Base-by-base conservation (phyloP, 2,329 filamentous ascomycete species). In the Talaromyces sp. region DNA sequence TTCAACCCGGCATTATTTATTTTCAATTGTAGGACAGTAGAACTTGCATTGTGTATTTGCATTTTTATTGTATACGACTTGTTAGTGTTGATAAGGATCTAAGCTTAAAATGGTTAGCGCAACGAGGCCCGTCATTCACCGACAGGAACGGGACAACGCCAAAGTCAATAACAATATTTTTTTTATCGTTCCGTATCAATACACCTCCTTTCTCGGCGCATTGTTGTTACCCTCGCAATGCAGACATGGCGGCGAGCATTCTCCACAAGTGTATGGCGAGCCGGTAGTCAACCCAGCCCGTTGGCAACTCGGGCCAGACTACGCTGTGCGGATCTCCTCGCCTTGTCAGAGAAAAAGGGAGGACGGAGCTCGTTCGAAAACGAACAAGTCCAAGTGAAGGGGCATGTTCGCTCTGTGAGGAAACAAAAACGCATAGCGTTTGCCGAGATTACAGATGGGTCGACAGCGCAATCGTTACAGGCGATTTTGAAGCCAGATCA, bases 361-460 rank as follows among this genome's bases (percentile, higher is more conserved):
- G 61, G 67, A 27, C 67, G 64, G 59, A 67, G 59, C 32, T 24
- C 43, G 43, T 65, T 75, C 26, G 75, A 77, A 61, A 69, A 75
- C 62, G 68, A 73, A 62, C 68, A 77, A 58, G 67, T 89, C 54
- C 81, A 82, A 60, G 80, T 96, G 67, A 84, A 89, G 71, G 93
- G 93, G 63, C 93, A 89, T 78, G 83, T 97, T 59, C 86, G 90
- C 64, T 93, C 91, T 4, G 87, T 96, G 62, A 85, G 93, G 64
- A 90, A 91, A 73, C 92, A 96, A 80, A 96, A 97, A 73, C 84
- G 84, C 24, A 82, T 89, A 62, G 87, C 89, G 5, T 98, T 99
- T 77, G 88, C 93, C 57, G 85, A 91, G 62, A 81, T 98, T 57
- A 88, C 89, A 11, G 95, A 99, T 80, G 95, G 95, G 51, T 96